Evolutionary conservation across 495 filamentous ascomycete species (phyloP).

Genomic region (Podospora pseudopauciseta): DNA sequence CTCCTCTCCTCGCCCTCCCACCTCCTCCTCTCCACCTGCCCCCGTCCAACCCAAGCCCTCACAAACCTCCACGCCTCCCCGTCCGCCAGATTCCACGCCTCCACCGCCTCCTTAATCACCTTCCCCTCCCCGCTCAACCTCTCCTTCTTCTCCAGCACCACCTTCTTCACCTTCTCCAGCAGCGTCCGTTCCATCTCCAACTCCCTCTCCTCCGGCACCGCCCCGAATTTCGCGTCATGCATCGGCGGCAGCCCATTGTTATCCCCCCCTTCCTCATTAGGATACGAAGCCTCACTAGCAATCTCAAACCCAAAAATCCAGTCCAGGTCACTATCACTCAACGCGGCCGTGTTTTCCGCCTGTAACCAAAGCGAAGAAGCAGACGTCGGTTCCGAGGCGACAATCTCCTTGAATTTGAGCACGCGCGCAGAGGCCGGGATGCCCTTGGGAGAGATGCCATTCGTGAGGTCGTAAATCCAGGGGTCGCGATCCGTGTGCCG

Average conservation of each 20-base stretch:
- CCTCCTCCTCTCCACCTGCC: slow-evolving; percentile 55
- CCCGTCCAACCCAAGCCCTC: slow-evolving; percentile 62
- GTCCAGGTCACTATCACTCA: slow-evolving; percentile 61
- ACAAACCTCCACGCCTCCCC: slow-evolving; percentile 92
- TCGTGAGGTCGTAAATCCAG: slow-evolving; percentile 74
- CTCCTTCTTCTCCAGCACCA: slow-evolving; percentile 14
- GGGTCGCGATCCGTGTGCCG: slow-evolving; percentile 71
- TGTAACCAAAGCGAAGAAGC: slow-evolving; percentile 74
- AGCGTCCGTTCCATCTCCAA: slow-evolving; percentile 55
- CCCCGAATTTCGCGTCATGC: slow-evolving; percentile 47
- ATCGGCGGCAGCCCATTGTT: slow-evolving; percentile 28
- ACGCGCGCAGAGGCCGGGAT: slow-evolving; percentile 61
- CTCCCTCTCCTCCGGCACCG: slow-evolving; percentile 49
- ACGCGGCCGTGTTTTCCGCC: slow-evolving; percentile 56
- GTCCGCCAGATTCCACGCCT: slow-evolving; percentile 92
- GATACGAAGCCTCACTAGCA: slow-evolving; percentile 49
- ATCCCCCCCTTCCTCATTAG: slow-evolving; percentile 17
- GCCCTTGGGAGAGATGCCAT: slow-evolving; percentile 59
- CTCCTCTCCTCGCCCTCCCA: slow-evolving; percentile 70
- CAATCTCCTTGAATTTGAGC: slow-evolving; percentile 73
- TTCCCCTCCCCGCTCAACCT: slow-evolving; percentile 42
- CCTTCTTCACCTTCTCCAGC: slow-evolving; percentile 38
- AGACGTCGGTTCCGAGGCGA: slow-evolving; percentile 59
- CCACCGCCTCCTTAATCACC: slow-evolving; percentile 50
- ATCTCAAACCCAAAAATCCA: slow-evolving; percentile 88